Evolutionary conservation across 192 early-diverging fungal species (phyloP), one percentile per base, ranked within the genome.

Genomic region (Chytriomyces sp.): DNA sequence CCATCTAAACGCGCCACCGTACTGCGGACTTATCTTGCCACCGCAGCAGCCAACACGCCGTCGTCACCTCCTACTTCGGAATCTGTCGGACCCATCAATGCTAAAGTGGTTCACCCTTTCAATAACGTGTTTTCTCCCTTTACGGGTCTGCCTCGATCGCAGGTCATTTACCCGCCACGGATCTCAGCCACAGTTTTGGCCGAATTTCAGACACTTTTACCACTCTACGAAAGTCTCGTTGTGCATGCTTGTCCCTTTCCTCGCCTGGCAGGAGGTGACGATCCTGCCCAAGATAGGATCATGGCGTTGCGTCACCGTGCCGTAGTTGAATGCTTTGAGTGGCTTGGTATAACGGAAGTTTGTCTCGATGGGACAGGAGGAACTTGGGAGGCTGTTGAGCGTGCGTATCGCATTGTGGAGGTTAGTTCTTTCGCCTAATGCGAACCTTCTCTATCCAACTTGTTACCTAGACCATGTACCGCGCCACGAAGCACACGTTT

Each of bases 401-500:
- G 77, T 25, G 74, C 81, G 28, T 79, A 78, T 39, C 58, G 76
- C 12, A 54, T 86, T 17, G 57, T 86, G 28, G 80, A 86, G 71
- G 78, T 80, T 56, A 44, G 25, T 41, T 59, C 1, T 36, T 3
- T 52, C 12, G 52, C 66, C 52, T 34, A 30, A 65, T 54, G n/a
- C 22, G 40, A 25, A 33, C 49, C 8, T 56, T 7, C 32, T 61
- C n/a, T 72, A 22, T 5, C 32, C 39, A 68, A 3, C 69, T 58
- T 52, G 3, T 17, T 14, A 30, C 5, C 25, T 32, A 83, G 81
- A 70, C 67, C 12, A 38, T 86, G 52, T 86, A 86, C 70, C 60
- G 83, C 3, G 85, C 79, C 22, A 85, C 85, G 12, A 76, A 71
- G 34, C 81, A 84, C 56, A 81, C 82, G 2, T 86, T 83, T 66